Base-by-base conservation (phyloP, 208 protist genomes). In the Leishmania aethiopica region DNA sequence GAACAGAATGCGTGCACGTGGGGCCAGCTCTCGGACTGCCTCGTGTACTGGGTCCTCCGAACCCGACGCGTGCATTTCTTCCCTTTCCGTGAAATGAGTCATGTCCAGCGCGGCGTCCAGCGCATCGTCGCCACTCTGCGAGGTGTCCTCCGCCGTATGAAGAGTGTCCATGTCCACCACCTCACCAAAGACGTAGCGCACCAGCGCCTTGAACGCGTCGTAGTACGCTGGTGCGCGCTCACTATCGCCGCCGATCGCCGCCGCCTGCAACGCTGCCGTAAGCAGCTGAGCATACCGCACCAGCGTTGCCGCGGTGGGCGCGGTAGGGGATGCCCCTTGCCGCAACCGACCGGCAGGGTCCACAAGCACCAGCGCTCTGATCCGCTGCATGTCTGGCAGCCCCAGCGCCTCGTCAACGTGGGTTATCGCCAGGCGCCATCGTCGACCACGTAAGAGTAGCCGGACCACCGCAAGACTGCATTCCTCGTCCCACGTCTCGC, bases 161-260 rank as follows among this genome's bases (percentile, higher is more conserved):
- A 37, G 47, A 19, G 78, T 42, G 42, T 5, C n/a, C 32, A 37
- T 17, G 15, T 19, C 57, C 32, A 45, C 37, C 40, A n/a, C 37
- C 19, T 79, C 76, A 13, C 37, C 53, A 25, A 79, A 60, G 42
- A 71, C 53, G 37, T 83, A 72, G n/a, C 49, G 28, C 13, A 64
- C 37, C 32, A 91, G 17, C 0, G 88, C 77, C 76, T 97, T 91
- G 71, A 95, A 84, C 17, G 77, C 77, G 51, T 92, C 88, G 81
- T 95, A 96, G 79, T 91, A 87, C 28, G 32, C 49, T 3, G 89
- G 78, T 0, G 92, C 92, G 32, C 86, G 81, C 1, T 89, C 88
- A 45, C 83, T 78, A 57, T 88, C 79, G 5, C 92, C 94, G 59
- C 94, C 92, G 78, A 91, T 93, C 4, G 94, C 92, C 37, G 89